Evolutionary conservation across 305 asterid genomes (phyloP).

Genomic region (Plantago lanceolata): DNA sequence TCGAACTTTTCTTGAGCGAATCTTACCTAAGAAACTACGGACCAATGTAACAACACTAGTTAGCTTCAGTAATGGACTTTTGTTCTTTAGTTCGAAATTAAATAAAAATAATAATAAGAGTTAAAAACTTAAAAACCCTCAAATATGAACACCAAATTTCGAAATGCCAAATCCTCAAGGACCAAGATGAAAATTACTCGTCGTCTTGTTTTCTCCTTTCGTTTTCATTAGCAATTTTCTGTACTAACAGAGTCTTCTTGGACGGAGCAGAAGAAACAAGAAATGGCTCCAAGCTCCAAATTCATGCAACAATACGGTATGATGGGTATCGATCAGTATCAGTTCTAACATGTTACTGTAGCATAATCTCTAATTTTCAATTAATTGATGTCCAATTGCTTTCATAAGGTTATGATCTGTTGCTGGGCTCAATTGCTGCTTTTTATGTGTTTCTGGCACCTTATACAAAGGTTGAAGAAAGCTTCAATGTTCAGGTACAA

Average conservation of each 20-base stretch:
- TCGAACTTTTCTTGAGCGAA: too few relatives aligned
- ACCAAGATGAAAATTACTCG: conserved; percentile 1
- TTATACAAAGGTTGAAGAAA: conserved; percentile 94
- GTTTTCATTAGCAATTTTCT: neutral
- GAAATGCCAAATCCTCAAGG: neutral
- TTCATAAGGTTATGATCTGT: conserved; percentile 68
- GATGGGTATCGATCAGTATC: neutral
- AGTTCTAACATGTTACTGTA: neutral
- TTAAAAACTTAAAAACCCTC: too few relatives aligned
- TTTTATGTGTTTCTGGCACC: conserved; percentile 83
- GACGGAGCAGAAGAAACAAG: neutral
- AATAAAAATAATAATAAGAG: too few relatives aligned
- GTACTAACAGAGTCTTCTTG: conserved; percentile 22
- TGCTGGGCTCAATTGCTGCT: conserved; percentile 77
- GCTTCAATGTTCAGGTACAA: conserved; percentile 89
- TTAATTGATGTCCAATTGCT: conserved; percentile 17
- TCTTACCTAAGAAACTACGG: too few relatives aligned
- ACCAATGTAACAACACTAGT: too few relatives aligned
- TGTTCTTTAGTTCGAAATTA: too few relatives aligned
- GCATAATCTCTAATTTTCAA: neutral
- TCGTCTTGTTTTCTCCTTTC: neutral
- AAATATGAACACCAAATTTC: neutral
- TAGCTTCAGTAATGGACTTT: too few relatives aligned
- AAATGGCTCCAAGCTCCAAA: conserved; percentile 43
- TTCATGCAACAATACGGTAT: conserved; percentile 45